These are phyloP conservation scores for Lachnellula subtilissima DNA, from an alignment of 2,329 filamentous ascomycete species.

Conservation along the genomic window DNA sequence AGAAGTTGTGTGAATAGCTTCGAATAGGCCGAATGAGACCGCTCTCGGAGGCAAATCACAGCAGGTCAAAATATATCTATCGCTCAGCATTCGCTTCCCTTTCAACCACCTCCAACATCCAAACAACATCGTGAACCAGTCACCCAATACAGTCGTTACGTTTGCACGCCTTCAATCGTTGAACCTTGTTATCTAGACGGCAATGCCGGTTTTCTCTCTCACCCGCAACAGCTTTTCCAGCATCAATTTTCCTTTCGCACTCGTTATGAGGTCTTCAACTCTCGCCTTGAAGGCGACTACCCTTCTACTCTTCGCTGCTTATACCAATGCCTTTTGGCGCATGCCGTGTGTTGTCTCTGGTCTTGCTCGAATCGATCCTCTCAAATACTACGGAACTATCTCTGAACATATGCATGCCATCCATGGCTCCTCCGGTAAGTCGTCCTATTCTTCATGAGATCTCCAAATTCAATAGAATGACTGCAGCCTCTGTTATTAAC, in stretches of 20 bases:
- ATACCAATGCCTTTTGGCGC: conserved; percentile 73
- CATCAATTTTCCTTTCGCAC: not conserved
- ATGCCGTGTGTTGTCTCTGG: conserved; percentile 74
- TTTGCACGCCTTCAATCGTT: not conserved
- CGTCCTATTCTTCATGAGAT: not conserved
- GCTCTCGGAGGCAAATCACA: too few species aligned
- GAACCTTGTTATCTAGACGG: not conserved
- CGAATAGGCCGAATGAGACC: too few species aligned
- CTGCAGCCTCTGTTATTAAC: not conserved
- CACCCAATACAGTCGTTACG: not conserved
- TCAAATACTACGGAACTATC: conserved; percentile 57
- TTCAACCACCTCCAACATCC: not conserved
- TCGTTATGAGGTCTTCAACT: conserved; percentile 3
- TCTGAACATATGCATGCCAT: conserved; percentile 69
- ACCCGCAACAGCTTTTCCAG: not conserved
- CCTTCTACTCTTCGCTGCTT: not conserved
- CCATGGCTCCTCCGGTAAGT: conserved; percentile 70
- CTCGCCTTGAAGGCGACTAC: conserved; percentile 4
- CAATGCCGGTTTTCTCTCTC: not conserved
- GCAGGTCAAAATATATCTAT: too few species aligned
- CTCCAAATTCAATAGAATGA: not conserved
- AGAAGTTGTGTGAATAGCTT: too few species aligned
- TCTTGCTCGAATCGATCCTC: conserved; percentile 70
- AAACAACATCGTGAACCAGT: not conserved
- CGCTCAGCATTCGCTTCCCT: not conserved